Base-by-base conservation (phyloP, 2,329 filamentous ascomycete genomes). In the Stagonosporopsis vannaccii region DNA sequence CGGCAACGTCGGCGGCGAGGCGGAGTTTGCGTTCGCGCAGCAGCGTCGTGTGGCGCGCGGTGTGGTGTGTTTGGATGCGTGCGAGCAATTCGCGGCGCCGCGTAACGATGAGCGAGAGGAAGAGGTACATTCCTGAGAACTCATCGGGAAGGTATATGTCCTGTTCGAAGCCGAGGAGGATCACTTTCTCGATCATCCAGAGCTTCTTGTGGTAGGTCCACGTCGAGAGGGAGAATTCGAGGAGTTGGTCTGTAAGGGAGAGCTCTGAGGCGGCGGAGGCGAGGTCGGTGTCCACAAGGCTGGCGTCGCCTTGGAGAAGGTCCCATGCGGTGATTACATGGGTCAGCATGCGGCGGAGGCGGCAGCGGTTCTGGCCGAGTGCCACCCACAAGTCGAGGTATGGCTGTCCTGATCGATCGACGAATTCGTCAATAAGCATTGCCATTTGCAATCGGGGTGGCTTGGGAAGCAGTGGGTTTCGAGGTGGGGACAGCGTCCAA, bases 151-250 rank as follows among this genome's bases (percentile, higher is more conserved):
- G 87, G 75, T 98, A 98, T 9, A 97, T 85, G 39, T 94, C 89
- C 12, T 97, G 87, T 76, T 99, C 95, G 74, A 99, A 98, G 12
- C 96, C 95, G 28, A 97, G 86, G 70, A 97, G 90, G 15, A 97
- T 83, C 41, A 96, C 89, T 81, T 88, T 90, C 71, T 94, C 89
- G 83, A 97, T 91, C 68, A 94, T 86, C 26, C 85, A 86, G n/a
- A 97, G 82, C 75, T 97, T 98, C 76, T 96, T 91, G 57, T 93
- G 85, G 67, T 94, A 96, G 0, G 88, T 86, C 95, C 95, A 99
- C 3, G 90, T 92, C 1, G 90, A 92, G 0, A 98, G 81, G 0
- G 92, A 88, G 48, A 90, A 89, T 0, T 85, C 88, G 0, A 85
- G 82, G 36, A 83, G 79, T 40, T 88, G 84, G 2, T 78, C 58